These are phyloP conservation scores for Euphrasia confusa DNA, from an alignment of 257 asterid species.

Conservation along the genomic window DNA sequence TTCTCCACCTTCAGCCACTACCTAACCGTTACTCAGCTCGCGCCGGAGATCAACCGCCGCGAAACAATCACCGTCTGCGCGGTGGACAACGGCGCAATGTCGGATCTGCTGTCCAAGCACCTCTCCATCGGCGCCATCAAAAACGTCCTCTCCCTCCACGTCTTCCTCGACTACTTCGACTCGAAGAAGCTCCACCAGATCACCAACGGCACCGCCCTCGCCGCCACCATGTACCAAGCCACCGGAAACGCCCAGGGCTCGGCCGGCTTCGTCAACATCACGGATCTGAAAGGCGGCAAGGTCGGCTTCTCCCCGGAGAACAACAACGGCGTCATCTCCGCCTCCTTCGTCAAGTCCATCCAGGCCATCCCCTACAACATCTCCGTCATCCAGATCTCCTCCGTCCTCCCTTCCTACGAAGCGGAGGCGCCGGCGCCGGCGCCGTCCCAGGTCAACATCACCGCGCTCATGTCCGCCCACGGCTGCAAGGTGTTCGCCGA, in stretches of 20 bases:
- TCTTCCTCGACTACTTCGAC: conserved; percentile 68
- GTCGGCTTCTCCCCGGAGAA: conserved; percentile 57
- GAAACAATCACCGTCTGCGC: conserved; percentile 47
- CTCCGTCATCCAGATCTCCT: conserved; percentile 65
- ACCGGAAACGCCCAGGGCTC: conserved; percentile 76
- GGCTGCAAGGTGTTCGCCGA: too few species aligned
- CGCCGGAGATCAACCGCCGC: conserved; percentile 58
- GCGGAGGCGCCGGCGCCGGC: conserved; percentile 77
- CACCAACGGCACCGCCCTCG: conserved; percentile 67
- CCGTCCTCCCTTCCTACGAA: conserved; percentile 47
- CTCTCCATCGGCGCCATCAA: conserved; percentile 39
- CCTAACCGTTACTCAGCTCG: conserved; percentile 62
- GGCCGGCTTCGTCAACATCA: conserved; percentile 69
- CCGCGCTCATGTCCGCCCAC: conserved; percentile 43
- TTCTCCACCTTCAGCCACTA: conserved; percentile 69
- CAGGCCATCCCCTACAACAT: conserved; percentile 58
- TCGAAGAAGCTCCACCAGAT: conserved; percentile 27
- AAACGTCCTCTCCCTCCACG: conserved; percentile 59
- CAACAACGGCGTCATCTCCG: conserved; percentile 30
- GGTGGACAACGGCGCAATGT: conserved; percentile 39
- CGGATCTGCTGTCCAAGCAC: conserved; percentile 63
- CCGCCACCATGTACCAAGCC: conserved; percentile 79
- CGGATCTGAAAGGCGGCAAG: conserved; percentile 63
- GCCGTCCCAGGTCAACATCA: conserved; percentile 52
- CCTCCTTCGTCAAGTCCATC: conserved; percentile 47